These are phyloP conservation scores for Myxozyma lipomycoides DNA, from an alignment of 805 yeast genomes.

Conservation along the genomic window DNA sequence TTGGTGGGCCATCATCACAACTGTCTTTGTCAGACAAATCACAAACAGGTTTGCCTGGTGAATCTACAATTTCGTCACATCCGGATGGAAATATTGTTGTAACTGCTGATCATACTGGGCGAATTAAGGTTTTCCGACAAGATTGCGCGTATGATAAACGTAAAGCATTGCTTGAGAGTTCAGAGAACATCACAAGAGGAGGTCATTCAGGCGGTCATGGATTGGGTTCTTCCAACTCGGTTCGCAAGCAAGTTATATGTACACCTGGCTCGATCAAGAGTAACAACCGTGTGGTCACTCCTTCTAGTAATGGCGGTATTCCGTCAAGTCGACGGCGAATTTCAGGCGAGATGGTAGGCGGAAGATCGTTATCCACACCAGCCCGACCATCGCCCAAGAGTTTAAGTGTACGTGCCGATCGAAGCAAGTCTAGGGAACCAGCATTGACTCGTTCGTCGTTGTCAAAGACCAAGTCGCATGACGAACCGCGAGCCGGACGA, in stretches of 20 bases:
- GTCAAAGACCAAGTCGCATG: background rate
- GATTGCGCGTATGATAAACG: slow-evolving; percentile 56
- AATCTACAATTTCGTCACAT: slow-evolving; percentile 18
- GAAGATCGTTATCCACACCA: background rate
- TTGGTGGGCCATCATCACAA: slow-evolving; percentile 3
- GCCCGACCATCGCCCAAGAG: background rate
- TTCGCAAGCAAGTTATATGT: too few species aligned
- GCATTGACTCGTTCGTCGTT: background rate
- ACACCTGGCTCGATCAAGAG: too few species aligned
- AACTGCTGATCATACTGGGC: slow-evolving; percentile 70
- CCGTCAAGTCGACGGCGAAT: background rate
- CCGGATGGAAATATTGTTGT: slow-evolving; percentile 51
- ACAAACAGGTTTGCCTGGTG: background rate
- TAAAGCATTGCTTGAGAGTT: slow-evolving; percentile 8
- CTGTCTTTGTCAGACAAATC: too few species aligned
- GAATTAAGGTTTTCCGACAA: slow-evolving; percentile 72
- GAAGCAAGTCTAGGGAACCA: background rate
- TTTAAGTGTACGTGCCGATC: background rate
- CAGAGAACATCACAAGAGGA: background rate
- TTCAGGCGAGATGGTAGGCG: background rate
- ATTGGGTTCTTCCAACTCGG: too few species aligned
- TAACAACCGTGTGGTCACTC: too few species aligned
- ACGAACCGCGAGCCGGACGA: background rate
- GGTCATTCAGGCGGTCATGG: background rate
- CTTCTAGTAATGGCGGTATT: too few species aligned